These are phyloP conservation scores for Nyssa sinensis DNA, from an alignment of 148 eudicot genomes.

Conservation along the genomic window DNA sequence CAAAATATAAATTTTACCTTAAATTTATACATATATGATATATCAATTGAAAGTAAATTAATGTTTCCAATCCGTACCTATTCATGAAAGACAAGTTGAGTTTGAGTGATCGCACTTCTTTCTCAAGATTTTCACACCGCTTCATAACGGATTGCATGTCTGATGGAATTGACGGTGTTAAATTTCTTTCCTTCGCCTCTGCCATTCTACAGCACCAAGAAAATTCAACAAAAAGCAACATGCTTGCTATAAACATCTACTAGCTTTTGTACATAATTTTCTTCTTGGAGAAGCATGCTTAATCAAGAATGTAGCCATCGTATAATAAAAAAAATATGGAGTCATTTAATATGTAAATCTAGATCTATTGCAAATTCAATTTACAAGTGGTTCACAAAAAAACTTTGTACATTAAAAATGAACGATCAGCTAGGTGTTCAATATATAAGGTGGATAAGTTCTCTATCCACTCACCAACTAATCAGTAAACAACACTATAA, in stretches of 20 bases:
- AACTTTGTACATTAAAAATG: background rate
- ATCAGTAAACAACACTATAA: no score
- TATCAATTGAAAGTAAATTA: background rate
- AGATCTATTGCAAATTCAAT: background rate
- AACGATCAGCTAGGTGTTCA: background rate
- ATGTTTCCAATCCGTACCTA: constrained; percentile 26
- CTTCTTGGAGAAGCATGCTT: background rate
- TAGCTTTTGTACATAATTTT: background rate
- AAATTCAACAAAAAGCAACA: background rate
- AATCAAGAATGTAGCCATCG: no score
- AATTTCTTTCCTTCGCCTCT: constrained; percentile 55
- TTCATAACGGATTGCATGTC: constrained; percentile 51
- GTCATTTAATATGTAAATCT: background rate
- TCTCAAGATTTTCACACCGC: constrained; percentile 59
- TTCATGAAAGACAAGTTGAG: constrained; percentile 61
- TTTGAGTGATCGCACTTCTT: constrained; percentile 62
- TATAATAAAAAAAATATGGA: no score
- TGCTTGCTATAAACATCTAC: background rate
- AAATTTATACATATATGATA: background rate
- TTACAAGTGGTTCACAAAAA: background rate
- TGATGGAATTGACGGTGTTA: constrained; percentile 42
- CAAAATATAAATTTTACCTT: background rate
- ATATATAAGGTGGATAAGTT: background rate
- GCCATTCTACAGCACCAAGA: constrained; percentile 44
- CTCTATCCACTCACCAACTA: background rate